These are phyloP conservation scores for Pyrenochaeta sp. DNA, from an alignment of 2,329 filamentous ascomycete genomes.

Conservation along the genomic window DNA sequence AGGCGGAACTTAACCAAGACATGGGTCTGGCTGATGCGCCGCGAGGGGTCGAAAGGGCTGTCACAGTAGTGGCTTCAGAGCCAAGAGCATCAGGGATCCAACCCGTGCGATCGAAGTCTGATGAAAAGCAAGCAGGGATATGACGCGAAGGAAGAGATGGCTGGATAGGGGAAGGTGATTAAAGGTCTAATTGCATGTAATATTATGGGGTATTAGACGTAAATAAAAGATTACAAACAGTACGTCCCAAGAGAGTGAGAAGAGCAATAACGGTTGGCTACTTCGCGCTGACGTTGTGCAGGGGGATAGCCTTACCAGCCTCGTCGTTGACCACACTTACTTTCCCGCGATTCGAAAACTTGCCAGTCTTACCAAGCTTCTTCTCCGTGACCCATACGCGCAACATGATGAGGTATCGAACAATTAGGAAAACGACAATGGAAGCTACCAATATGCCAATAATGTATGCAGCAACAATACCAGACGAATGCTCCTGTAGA, in stretches of 20 bases:
- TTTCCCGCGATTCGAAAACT: conserved; percentile 31
- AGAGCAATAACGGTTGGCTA: conserved; percentile 11
- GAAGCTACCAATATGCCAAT: conserved; percentile 56
- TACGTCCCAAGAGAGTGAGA: not conserved
- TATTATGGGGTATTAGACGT: conserved; percentile 13
- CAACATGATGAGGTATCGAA: conserved; percentile 50
- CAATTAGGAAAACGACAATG: conserved; percentile 53
- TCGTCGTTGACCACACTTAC: conserved; percentile 19
- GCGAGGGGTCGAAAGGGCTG: conserved; percentile 9
- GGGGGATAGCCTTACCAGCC: conserved; percentile 25
- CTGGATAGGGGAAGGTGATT: not conserved
- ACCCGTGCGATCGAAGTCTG: conserved; percentile 7
- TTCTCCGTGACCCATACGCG: conserved; percentile 56
- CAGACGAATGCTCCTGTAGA: conserved; percentile 55
- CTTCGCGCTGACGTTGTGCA: conserved; percentile 29
- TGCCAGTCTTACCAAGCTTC: conserved; percentile 53
- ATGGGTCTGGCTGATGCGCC: conserved; percentile 15
- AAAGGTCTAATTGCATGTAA: conserved; percentile 1
- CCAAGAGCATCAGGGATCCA: conserved; percentile 11
- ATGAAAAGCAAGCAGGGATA: conserved; percentile 11
- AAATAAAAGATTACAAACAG: conserved; percentile 8
- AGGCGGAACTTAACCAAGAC: conserved; percentile 10
- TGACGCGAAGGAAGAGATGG: conserved; percentile 7
- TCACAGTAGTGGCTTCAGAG: conserved; percentile 15
- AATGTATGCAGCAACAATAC: conserved; percentile 70